Evolutionary conservation across 2,329 filamentous ascomycete genomes (phyloP).

Genomic region (Dothistroma pini): DNA sequence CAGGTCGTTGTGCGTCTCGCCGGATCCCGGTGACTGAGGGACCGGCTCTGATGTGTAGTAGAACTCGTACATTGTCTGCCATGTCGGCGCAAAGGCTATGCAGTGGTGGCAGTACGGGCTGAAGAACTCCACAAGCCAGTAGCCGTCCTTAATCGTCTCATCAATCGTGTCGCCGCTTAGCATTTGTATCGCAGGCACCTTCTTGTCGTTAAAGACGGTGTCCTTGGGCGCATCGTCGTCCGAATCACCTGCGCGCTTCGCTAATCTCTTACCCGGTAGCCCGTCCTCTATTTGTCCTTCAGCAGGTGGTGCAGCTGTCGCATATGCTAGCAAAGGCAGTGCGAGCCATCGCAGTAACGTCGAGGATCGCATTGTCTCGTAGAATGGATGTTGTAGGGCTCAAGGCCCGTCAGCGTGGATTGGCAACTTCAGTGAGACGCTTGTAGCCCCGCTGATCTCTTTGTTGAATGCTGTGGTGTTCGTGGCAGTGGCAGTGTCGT

Average conservation of each 20-base stretch:
- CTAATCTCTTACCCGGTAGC: constrained; percentile 11
- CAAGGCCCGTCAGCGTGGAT: constrained; percentile 13
- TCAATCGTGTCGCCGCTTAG: constrained; percentile 58
- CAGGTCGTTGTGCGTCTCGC: constrained; percentile 45
- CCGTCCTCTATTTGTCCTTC: constrained; percentile 15
- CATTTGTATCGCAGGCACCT: constrained; percentile 62
- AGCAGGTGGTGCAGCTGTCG: constrained; percentile 17
- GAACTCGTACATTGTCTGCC: constrained; percentile 91
- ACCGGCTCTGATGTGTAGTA: constrained; percentile 84
- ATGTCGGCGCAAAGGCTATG: constrained; percentile 73
- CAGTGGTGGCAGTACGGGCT: constrained; percentile 65
- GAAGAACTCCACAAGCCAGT: constrained; percentile 58
- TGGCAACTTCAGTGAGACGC: constrained; percentile 7
- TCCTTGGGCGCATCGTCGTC: constrained; percentile 14
- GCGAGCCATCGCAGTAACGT: constrained; percentile 30
- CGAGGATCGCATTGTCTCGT: constrained; percentile 30
- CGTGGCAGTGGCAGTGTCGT: background rate
- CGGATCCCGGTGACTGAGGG: constrained; percentile 46
- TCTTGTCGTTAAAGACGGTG: constrained; percentile 64
- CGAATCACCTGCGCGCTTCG: constrained; percentile 9
- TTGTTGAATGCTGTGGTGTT: background rate
- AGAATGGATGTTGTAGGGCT: constrained; percentile 16
- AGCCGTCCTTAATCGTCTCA: constrained; percentile 59
- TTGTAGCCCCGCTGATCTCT: background rate
- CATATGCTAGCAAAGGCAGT: constrained; percentile 26